Conservation (phyloP, 345 rosid species). For the Arabidopsis arenosa region DNA sequence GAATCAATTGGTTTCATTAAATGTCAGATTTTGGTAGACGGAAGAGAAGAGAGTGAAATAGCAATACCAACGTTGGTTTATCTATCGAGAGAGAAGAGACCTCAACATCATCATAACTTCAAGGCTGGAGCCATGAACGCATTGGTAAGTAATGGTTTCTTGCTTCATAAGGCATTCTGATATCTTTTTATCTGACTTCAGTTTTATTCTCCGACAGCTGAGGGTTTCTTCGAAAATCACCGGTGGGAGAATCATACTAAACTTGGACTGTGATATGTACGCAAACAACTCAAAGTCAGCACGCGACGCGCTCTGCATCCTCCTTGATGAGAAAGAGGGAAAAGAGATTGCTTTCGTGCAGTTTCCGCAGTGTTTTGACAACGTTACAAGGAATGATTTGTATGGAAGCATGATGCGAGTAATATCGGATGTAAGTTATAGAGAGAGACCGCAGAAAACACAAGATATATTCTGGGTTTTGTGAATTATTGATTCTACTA, state of each 20-base stretch:
- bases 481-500: background rate
- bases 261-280: constrained; percentile 87
- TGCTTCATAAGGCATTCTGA: background rate
- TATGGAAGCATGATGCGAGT: constrained; percentile 45
- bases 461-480: background rate
- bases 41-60: constrained; percentile 50
- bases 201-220: constrained; percentile 47
- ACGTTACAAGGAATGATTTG: constrained; percentile 62
- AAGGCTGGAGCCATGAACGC: constrained; percentile 95
- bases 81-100: constrained; percentile 80
- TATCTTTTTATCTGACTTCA: background rate
- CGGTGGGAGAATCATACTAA: constrained; percentile 61
- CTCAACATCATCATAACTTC: constrained; percentile 66
- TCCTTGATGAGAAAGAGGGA: constrained; percentile 72
- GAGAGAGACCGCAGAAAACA: background rate
- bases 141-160: constrained; percentile 49
- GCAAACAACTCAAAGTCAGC: constrained; percentile 62
- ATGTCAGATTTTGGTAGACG: constrained; percentile 60
- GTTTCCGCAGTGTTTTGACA: constrained; percentile 61
- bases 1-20: background rate
- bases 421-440: constrained; percentile 20
- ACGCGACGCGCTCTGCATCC: constrained; percentile 79
- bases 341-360: constrained; percentile 73
- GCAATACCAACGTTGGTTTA: constrained; percentile 70
- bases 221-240: constrained; percentile 72